Conservation (phyloP, 371 early-diverging fungal species). For the Funneliformis caledonium region DNA sequence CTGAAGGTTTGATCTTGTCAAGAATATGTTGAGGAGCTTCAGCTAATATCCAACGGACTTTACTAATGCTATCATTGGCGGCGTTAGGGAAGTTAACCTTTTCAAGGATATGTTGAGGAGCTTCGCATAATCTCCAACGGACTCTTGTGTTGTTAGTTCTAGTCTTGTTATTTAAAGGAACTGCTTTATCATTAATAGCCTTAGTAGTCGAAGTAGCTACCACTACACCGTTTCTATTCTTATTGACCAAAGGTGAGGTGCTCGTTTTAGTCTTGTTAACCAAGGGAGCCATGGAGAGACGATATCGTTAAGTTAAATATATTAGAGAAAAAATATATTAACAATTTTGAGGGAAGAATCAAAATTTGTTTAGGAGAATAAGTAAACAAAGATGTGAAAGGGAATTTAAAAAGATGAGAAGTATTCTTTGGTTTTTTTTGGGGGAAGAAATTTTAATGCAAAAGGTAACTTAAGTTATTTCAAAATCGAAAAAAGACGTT, state of each 20-base stretch:
- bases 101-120: background rate
- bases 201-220: background rate
- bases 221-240: background rate
- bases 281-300: background rate
- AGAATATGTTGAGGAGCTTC: constrained; percentile 5
- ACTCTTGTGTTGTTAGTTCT: background rate
- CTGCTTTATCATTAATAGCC: background rate
- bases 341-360: background rate
- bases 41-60: background rate
- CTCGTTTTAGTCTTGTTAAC: background rate
- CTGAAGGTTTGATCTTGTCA: background rate
- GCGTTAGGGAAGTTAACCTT: background rate
- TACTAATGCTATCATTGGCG: background rate
- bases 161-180: background rate
- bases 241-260: background rate
- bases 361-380: background rate
- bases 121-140: constrained; percentile 8
- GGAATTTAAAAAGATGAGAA: background rate
- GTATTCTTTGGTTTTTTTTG: background rate
- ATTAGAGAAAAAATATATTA: too few species aligned
- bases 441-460: background rate
- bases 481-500: too few species aligned
- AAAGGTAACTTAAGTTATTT: too few species aligned
- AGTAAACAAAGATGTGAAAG: background rate
- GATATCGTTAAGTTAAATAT: too few species aligned